Conservation (phyloP, 306 rosid species). For the Quercus wislizeni region DNA sequence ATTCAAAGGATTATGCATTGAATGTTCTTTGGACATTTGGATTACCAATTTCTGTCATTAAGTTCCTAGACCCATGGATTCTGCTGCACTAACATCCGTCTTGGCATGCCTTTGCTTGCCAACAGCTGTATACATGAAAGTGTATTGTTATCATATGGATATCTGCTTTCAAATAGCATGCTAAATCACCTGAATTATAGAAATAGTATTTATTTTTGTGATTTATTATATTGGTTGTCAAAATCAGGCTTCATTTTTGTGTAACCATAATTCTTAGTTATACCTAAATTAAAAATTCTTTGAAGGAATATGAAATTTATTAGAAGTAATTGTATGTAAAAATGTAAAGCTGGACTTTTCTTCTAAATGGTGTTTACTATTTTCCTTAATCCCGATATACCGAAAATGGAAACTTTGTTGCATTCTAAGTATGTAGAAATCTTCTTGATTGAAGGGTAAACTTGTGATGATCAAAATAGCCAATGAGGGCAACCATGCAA, state of each 20-base stretch:
- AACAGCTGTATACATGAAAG: not conserved
- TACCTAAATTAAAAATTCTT: no score
- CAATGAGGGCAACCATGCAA: no score
- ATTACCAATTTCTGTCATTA: not conserved
- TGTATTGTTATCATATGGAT: not conserved
- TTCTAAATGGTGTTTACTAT: no score
- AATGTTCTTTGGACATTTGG: not conserved
- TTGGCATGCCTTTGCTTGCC: not conserved
- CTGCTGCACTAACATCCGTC: not conserved
- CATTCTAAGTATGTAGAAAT: no score
- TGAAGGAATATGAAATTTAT: no score
- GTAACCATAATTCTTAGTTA: not conserved
- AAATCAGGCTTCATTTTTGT: conserved; percentile 15
- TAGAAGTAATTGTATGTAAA: no score
- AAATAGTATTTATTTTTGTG: not conserved
- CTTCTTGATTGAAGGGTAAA: no score
- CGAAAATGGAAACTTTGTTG: no score
- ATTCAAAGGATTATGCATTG: not conserved
- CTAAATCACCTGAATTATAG: not conserved
- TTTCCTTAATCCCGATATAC: no score
- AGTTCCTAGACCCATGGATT: not conserved
- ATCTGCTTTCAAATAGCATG: not conserved
- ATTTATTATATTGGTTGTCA: conserved; percentile 3
- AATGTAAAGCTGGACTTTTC: no score
- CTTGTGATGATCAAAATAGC: no score